phyloP scores from a whole-genome alignment of 1,284 basidiomycete species.

The Rhodotorula sp. region DNA sequence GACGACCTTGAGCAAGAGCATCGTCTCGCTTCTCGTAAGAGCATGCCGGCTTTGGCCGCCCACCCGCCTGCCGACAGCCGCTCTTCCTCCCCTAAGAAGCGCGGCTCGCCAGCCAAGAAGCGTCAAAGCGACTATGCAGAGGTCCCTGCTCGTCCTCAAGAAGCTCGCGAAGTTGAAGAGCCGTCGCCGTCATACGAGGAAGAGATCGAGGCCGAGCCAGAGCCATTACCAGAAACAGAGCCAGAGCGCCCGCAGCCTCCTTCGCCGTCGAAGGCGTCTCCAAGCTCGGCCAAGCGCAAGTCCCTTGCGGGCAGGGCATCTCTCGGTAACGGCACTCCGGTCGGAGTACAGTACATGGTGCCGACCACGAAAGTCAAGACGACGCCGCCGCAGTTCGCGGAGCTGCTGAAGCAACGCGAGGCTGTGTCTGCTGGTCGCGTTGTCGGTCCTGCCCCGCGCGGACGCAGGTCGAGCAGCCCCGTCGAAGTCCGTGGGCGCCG shows the following conservation, averaged over 20 bases:
- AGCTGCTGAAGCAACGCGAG: constrained; percentile 6
- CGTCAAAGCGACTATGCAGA: not conserved
- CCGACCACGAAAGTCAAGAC: constrained; percentile 22
- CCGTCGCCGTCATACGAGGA: not conserved
- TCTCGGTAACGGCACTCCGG: not conserved
- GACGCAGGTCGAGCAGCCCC: constrained; percentile 4
- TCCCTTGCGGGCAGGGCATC: not conserved
- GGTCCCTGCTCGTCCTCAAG: not conserved
- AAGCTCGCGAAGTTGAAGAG: not conserved
- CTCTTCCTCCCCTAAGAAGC: not conserved
- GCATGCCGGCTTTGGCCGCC: constrained; percentile 3
- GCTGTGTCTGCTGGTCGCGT: not conserved
- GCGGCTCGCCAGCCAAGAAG: not conserved
- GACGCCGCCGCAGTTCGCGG: constrained; percentile 20
- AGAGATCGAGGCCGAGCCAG: not conserved
- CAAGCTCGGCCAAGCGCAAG: not conserved
- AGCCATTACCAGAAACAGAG: not conserved
- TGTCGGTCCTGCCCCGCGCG: not conserved
- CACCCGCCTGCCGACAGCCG: not conserved
- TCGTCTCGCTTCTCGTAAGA: not conserved
- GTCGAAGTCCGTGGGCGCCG: not conserved
- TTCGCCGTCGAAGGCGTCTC: not conserved
- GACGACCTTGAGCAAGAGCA: not conserved
- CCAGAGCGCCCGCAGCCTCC: not conserved
- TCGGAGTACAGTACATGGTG: constrained; percentile 32